Evolutionary conservation across 1,139 yeast species (phyloP), one percentile per base, ranked within the genome.

Genomic region (Sugiyamaella paludigena): DNA sequence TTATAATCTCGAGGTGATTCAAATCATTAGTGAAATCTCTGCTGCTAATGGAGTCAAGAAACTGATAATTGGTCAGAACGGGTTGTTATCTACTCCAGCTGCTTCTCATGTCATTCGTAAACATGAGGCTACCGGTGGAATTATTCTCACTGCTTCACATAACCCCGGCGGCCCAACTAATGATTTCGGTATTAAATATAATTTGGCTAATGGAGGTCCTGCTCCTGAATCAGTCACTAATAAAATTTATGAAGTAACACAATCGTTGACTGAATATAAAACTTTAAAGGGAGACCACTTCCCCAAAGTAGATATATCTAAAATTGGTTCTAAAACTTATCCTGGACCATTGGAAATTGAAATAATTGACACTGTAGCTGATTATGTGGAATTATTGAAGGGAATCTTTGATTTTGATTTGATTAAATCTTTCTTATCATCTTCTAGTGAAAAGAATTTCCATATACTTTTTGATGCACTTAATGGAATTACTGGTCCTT

Each of bases 141-240:
- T 92, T 68, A 88, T 94, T 57, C 76, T 92, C 64, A 92, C 98
- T 16, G 98, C 98, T 3, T 86, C 96, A 32, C 98, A 92, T 71
- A 92, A 92, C 70, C 98, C 98, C n/a, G 98, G 98, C 67, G 98
- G 98, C 6, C 97, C 97, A 52, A 72, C 77, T 33, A 82, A 87
- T 56, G 98, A 92, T 66, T 79, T 91, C 68, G 98, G 98, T 51
- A 92, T 92, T 74, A 92, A 92, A 74, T 92, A 92, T 75, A 92
- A 92, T 70, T 76, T 94, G 69, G 81, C 87, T 55, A 91, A 92
- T 64, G 98, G 98, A 57, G 98, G 97, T 1, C 98, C 98, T 36
- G 98, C 98, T n/a, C 98, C 98, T 4, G 98, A 92, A 69, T 74
- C 85, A 15, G 94, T 92, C 54, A 92, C 98, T 27, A 79, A 94